A percentile compares a stretch with the other conserved stretches of the same genome.
Conservation (phyloP, 2,329 filamentous ascomycete species). For the Colletotrichum graminicola region DNA sequence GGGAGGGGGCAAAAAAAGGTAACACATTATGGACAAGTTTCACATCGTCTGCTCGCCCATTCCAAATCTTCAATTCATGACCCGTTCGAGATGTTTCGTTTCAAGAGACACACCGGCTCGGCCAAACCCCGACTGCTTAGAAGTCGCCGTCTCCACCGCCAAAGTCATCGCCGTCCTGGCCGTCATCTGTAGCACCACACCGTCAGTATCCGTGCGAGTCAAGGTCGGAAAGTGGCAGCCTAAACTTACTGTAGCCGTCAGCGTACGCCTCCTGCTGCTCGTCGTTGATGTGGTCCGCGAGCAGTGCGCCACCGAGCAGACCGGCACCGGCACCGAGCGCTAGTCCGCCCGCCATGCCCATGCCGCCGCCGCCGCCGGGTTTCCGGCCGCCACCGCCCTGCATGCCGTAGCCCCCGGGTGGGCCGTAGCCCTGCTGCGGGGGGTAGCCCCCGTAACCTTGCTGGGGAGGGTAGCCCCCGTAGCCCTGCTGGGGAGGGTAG, state of each 20-base stretch:
- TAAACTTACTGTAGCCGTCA: constrained; percentile 56
- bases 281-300: constrained; percentile 76
- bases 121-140: constrained; percentile 44
- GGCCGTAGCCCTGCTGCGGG: constrained; percentile 50
- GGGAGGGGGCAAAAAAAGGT: neutral
- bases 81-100: neutral
- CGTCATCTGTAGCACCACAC: constrained; percentile 21
- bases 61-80: neutral
- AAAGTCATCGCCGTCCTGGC: constrained; percentile 45
- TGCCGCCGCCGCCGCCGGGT: constrained; percentile 53
- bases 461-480: constrained; percentile 55
- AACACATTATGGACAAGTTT: constrained; percentile 25
- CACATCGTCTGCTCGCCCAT: neutral
- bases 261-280: constrained; percentile 69
- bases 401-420: constrained; percentile 44
- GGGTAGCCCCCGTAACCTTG: constrained; percentile 48
- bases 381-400: constrained; percentile 46
- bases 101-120: too few relatives aligned
- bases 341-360: constrained; percentile 77
- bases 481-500: constrained; percentile 50
- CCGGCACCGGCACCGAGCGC: constrained; percentile 86
- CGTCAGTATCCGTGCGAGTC: constrained; percentile 39
- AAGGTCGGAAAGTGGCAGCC: neutral
- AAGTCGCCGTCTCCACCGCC: constrained; percentile 54
- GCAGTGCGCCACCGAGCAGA: constrained; percentile 80